Percentiles rank a stretch among this genome's conserved stretches.
phyloP scores from a whole-genome alignment of 148 eudicot species.

The Diospyros lotus region DNA sequence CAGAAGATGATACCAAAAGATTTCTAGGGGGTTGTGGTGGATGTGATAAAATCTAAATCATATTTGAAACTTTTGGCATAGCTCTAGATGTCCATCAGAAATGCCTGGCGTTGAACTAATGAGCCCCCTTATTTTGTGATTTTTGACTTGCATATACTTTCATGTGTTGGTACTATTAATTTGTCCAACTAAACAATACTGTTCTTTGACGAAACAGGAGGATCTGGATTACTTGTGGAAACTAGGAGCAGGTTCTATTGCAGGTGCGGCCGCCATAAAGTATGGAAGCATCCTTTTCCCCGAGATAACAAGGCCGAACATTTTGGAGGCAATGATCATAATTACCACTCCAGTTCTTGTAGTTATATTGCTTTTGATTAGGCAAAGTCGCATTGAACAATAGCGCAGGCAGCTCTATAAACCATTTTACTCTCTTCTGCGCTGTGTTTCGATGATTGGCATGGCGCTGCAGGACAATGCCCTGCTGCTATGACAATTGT shows the following conservation, averaged over 20 bases:
- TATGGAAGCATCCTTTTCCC: slow-evolving; percentile 58
- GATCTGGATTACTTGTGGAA: slow-evolving; percentile 43
- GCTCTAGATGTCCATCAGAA: not conserved
- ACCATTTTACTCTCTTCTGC: too few species aligned
- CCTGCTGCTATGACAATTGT: too few species aligned
- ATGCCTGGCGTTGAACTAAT: not conserved
- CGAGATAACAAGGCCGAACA: slow-evolving; percentile 48
- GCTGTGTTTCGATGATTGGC: too few species aligned
- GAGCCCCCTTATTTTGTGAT: not conserved
- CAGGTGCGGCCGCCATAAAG: slow-evolving; percentile 52
- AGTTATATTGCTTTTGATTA: slow-evolving; percentile 33
- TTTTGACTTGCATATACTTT: not conserved
- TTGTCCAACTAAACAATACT: not conserved
- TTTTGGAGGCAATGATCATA: slow-evolving; percentile 43
- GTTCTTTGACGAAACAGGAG: slow-evolving; percentile 29
- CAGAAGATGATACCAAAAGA: not conserved
- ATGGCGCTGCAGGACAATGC: too few species aligned
- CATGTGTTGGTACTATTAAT: not conserved
- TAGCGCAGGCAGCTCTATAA: too few species aligned
- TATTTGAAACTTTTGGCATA: too few species aligned
- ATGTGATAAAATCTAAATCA: not conserved
- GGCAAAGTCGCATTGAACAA: slow-evolving; percentile 27
- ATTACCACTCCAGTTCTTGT: slow-evolving; percentile 35
- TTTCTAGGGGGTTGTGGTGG: not conserved
- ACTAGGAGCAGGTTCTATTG: slow-evolving; percentile 41